These are phyloP conservation scores for Phyllosticta ampelicida DNA, from an alignment of 2,329 filamentous ascomycete genomes.

Conservation along the genomic window DNA sequence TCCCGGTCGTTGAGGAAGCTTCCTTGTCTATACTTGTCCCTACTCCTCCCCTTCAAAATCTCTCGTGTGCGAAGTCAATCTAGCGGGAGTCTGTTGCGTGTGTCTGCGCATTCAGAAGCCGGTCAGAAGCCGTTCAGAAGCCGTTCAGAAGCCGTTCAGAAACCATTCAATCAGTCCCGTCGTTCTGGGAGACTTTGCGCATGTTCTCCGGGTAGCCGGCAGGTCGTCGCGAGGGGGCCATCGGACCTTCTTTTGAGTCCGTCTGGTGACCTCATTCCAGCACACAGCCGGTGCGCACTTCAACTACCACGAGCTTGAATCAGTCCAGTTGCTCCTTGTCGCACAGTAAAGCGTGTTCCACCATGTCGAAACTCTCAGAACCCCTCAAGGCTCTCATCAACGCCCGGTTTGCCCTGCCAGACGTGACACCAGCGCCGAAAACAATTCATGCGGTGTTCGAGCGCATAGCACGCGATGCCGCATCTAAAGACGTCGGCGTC, in stretches of 20 bases:
- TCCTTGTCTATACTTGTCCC: neutral
- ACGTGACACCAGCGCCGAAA: constrained; percentile 52
- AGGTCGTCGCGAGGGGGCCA: neutral
- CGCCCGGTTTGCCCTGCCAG: constrained; percentile 54
- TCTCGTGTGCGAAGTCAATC: no score
- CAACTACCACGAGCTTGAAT: neutral
- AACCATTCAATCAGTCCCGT: neutral
- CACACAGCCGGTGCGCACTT: neutral
- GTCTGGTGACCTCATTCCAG: neutral
- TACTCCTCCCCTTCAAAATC: no score
- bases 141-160: neutral
- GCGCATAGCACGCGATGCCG: constrained; percentile 52
- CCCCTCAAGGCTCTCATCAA: constrained; percentile 65
- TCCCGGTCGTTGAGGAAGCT: neutral
- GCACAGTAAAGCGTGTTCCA: constrained; percentile 10
- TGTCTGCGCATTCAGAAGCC: neutral
- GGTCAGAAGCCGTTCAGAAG: no score
- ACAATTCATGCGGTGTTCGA: constrained; percentile 55
- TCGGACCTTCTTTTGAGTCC: constrained; percentile 5
- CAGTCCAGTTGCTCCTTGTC: neutral
- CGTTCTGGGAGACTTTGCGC: neutral
- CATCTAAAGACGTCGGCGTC: constrained; percentile 49
- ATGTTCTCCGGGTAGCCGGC: neutral
- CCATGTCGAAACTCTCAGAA: constrained; percentile 63
- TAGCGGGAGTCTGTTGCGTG: neutral